phyloP scores from a whole-genome alignment of 108 stramenopile species.

The Nitzschia sp. region DNA sequence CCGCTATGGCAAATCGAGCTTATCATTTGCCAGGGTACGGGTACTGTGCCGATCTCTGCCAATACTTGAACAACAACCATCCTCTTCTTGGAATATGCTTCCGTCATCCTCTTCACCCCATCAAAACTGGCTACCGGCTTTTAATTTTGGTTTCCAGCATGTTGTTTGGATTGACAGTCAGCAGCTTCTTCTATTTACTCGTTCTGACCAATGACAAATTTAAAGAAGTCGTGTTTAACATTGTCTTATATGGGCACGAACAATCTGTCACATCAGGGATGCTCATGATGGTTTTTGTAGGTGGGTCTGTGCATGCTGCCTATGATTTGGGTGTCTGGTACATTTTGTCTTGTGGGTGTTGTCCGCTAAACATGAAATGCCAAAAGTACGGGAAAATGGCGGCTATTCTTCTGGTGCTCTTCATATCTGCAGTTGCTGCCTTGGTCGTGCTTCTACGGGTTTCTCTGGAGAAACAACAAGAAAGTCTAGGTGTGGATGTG shows the following conservation, averaged over 20 bases:
- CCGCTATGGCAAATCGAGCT: conserved; percentile 34
- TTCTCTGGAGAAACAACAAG: conserved; percentile 18
- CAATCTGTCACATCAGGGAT: conserved; percentile 2
- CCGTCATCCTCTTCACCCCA: conserved; percentile 57
- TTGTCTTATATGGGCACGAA: not conserved
- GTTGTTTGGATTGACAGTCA: conserved; percentile 59
- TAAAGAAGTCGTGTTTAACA: not conserved
- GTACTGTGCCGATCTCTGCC: conserved; percentile 54
- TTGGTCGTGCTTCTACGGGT: conserved; percentile 40
- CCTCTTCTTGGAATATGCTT: conserved; percentile 60
- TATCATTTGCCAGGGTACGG: conserved; percentile 54
- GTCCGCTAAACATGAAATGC: not conserved
- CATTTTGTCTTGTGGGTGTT: conserved; percentile 55
- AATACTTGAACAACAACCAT: conserved; percentile 67
- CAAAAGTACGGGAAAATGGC: conserved; percentile 33
- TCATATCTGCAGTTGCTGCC: conserved; percentile 26
- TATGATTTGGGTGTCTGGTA: conserved; percentile 42
- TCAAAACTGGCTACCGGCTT: conserved; percentile 43
- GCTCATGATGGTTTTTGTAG: not conserved
- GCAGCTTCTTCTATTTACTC: conserved; percentile 56
- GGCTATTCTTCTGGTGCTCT: conserved; percentile 26
- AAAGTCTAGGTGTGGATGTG: not conserved
- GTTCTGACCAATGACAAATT: not conserved
- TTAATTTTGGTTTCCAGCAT: conserved; percentile 55
- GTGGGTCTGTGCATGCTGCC: not conserved